These are phyloP conservation scores for Aspergillus carbonarius DNA, from an alignment of 2,329 filamentous ascomycete species.

Conservation along the genomic window DNA sequence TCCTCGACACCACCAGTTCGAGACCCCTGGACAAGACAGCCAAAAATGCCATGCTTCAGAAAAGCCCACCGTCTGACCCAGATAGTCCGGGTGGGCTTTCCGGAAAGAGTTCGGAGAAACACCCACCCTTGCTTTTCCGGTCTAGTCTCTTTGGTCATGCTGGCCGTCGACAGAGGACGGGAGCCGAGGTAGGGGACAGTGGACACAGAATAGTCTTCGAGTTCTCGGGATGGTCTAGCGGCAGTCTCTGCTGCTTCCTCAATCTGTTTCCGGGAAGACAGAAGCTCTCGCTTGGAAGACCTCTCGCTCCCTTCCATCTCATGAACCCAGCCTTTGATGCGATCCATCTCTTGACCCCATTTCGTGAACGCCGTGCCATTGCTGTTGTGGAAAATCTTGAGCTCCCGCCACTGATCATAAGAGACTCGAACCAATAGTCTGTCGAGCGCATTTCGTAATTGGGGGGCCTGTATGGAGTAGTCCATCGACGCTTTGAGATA, in stretches of 20 bases:
- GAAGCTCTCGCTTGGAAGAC: slow-evolving; percentile 77
- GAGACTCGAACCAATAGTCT: slow-evolving; percentile 82
- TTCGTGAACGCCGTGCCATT: slow-evolving; percentile 62
- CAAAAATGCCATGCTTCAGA: slow-evolving; percentile 92
- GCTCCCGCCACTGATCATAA: slow-evolving; percentile 83
- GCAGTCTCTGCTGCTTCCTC: slow-evolving; percentile 71
- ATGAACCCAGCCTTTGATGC: slow-evolving; percentile 86
- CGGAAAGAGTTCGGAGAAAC: slow-evolving; percentile 75
- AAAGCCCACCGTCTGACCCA: slow-evolving; percentile 97
- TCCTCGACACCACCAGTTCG: slow-evolving; percentile 84
- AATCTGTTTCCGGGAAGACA: slow-evolving; percentile 75
- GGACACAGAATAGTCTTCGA: slow-evolving; percentile 88
- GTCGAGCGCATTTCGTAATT: slow-evolving; percentile 80
- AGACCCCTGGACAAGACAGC: slow-evolving; percentile 81
- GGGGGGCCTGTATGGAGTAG: slow-evolving; percentile 83
- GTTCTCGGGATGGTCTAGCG: slow-evolving; percentile 79
- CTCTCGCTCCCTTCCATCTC: slow-evolving; percentile 91
- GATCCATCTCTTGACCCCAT: slow-evolving; percentile 79
- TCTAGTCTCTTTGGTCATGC: slow-evolving; percentile 50
- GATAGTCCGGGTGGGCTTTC: slow-evolving; percentile 83
- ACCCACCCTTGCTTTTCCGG: slow-evolving; percentile 94
- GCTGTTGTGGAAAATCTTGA: slow-evolving; percentile 69
- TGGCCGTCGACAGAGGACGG: slow-evolving; percentile 63
- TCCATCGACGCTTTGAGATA: slow-evolving; percentile 94
- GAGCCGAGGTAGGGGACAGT: slow-evolving; percentile 84